phyloP scores from a whole-genome alignment of 345 rosid species.

The Citrus medica region DNA sequence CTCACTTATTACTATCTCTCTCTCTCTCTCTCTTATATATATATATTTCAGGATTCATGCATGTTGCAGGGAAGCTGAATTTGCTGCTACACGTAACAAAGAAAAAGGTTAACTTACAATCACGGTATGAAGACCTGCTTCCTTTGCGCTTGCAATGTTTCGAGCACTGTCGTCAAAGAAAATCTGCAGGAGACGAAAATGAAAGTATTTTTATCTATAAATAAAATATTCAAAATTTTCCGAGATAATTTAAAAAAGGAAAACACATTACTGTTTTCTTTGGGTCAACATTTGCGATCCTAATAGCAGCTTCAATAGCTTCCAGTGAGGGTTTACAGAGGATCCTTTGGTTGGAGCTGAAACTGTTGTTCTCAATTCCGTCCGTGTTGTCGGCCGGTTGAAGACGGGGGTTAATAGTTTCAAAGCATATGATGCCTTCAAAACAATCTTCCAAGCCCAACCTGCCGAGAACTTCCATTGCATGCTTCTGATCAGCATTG shows the following conservation, averaged over 20 bases:
- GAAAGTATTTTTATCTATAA: neutral
- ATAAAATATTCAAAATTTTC: neutral
- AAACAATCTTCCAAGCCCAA: slow-evolving; percentile 75
- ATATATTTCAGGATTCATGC: too few species aligned
- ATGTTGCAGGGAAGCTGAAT: neutral
- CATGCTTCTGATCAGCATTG: slow-evolving; percentile 66
- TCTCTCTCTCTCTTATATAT: too few species aligned
- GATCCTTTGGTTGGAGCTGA: slow-evolving; percentile 24
- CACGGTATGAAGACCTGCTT: slow-evolving; percentile 69
- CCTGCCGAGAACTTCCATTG: slow-evolving; percentile 41
- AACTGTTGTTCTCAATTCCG: slow-evolving; percentile 14
- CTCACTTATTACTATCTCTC: neutral
- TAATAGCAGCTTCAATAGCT: slow-evolving; percentile 67
- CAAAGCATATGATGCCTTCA: slow-evolving; percentile 78
- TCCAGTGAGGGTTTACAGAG: slow-evolving; percentile 72
- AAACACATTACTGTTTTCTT: slow-evolving; percentile 56
- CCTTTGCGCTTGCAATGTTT: slow-evolving; percentile 76
- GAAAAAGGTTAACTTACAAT: slow-evolving; percentile 37
- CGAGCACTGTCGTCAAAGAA: slow-evolving; percentile 88
- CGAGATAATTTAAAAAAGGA: neutral
- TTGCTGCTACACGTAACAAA: neutral
- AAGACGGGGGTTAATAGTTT: slow-evolving; percentile 62
- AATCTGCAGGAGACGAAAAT: slow-evolving; percentile 35
- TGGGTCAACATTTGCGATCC: slow-evolving; percentile 58
- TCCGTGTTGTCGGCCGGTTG: slow-evolving; percentile 19